Base-by-base conservation (phyloP, 2,329 filamentous ascomycete genomes). In the Aulographum hederae region DNA sequence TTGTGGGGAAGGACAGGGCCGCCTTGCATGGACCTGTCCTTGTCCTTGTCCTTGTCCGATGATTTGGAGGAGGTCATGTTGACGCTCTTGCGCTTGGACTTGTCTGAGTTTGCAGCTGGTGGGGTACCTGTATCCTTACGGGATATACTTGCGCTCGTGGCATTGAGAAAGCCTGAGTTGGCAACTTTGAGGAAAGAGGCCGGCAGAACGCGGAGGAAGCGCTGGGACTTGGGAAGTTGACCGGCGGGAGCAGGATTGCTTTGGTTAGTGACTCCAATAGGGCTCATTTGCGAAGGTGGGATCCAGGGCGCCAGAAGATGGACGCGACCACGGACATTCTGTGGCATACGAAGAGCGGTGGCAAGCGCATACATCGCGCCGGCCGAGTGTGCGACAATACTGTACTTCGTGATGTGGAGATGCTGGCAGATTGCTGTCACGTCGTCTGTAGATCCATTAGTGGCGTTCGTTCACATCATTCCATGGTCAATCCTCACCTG, bases 341-440 rank as follows among this genome's bases (percentile, higher is more conserved):
- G 85, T 3, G 89, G 89, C 69, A 98, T 92, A 28, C 89, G 79
- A 28, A 98, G 63, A 0, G 89, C 89, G 0, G 89, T 95, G 0
- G 89, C 89, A 13, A 98, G 67, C 2, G 89, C 89, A 48, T 98
- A 98, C 32, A 98, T 92, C n/a, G 89, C 86, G 12, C 89, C 89
- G 1, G 89, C 89, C 1, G 86, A 95, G 52, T 98, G 89, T 2
- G 89, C 89, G 2, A 98, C 66, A 14, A 98, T 79, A 5, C 86
- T 95, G 49, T 98, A 98, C 42, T 93, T 92, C 8, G 77, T 89
- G 39, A 98, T 91, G 43, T 82, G 85, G 28, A 98, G 65, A 11
- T 78, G 65, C 46, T 93, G 81, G 51, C 89, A 98, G 36, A 98
- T 92, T 32, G 85, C 77, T 37, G 91, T 79, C 11, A 98, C 82